These are phyloP conservation scores for Phialocephala subalpina DNA, from an alignment of 2,329 filamentous ascomycete species.

Conservation along the genomic window DNA sequence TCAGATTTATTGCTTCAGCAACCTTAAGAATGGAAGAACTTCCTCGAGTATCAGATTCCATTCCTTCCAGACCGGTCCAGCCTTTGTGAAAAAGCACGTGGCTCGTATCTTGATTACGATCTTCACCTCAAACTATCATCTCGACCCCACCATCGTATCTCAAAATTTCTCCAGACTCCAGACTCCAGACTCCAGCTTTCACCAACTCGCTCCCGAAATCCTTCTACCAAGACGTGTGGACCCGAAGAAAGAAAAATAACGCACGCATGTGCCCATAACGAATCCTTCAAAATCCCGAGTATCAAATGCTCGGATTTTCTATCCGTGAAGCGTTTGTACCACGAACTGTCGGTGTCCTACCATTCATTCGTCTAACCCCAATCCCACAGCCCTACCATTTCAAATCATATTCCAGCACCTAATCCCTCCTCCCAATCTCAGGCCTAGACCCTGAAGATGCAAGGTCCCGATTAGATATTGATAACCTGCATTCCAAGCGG, in stretches of 20 bases:
- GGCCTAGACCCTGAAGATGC: no score
- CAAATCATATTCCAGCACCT: background rate
- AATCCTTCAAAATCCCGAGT: background rate
- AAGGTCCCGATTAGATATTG: background rate
- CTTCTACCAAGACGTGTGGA: background rate
- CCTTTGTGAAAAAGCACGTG: background rate
- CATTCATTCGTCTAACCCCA: background rate
- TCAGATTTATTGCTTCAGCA: background rate
- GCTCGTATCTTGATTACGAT: constrained; percentile 11
- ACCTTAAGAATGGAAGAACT: background rate
- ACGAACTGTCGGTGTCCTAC: constrained; percentile 3
- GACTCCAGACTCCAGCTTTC: background rate
- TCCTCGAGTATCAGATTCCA: no score
- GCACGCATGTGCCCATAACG: background rate
- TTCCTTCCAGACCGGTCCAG: background rate
- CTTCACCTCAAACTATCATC: background rate
- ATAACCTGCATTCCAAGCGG: background rate
- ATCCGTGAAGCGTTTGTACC: background rate
- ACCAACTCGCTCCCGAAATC: background rate
- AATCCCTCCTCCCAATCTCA: background rate
- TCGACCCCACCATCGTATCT: background rate
- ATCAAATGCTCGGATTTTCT: background rate
- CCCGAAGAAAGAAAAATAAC: background rate
- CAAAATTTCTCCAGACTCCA: background rate
- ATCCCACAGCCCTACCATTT: background rate